Percentiles rank a stretch among this genome's conserved stretches.
Evolutionary conservation across 257 asterid genomes (phyloP).

Genomic region (Solanum chmielewskii): DNA sequence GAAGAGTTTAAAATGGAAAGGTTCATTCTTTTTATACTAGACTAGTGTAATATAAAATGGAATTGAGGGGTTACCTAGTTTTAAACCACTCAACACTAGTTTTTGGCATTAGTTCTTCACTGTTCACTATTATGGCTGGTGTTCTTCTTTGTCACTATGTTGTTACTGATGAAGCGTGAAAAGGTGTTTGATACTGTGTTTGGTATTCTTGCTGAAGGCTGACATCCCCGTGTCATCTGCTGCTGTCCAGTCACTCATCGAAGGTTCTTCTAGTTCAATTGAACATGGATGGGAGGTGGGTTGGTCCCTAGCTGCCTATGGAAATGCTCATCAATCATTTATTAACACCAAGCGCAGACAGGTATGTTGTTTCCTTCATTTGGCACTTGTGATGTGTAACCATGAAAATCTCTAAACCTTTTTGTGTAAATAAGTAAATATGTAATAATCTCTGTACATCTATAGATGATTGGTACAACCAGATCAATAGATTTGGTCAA

Average conservation of each 20-base stretch:
- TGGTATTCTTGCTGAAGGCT: slow-evolving; percentile 44
- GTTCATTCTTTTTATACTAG: not conserved
- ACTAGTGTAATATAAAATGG: not conserved
- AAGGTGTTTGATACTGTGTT: not conserved
- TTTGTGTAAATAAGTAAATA: not conserved
- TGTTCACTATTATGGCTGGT: not conserved
- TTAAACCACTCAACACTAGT: not conserved
- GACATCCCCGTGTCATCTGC: slow-evolving; percentile 62
- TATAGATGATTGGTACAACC: not conserved
- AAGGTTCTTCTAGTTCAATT: slow-evolving; percentile 73
- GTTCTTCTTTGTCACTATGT: not conserved
- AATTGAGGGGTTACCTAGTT: not conserved
- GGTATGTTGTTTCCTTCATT: slow-evolving; percentile 25
- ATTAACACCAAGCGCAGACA: slow-evolving; percentile 27
- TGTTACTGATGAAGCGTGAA: not conserved
- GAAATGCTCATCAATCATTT: slow-evolving; percentile 48
- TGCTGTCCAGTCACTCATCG: slow-evolving; percentile 78
- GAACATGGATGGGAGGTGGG: slow-evolving; percentile 97
- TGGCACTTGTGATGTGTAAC: not conserved
- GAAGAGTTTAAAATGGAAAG: not conserved
- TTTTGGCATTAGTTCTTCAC: not conserved
- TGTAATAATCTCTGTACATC: not conserved
- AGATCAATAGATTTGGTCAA: not conserved
- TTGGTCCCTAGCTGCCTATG: slow-evolving; percentile 84
- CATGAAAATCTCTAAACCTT: not conserved